A percentile compares a stretch with the other conserved stretches of the same genome.
These are phyloP conservation scores for Corrigiola litoralis DNA, from an alignment of 179 eudicot species.

Conservation along the genomic window DNA sequence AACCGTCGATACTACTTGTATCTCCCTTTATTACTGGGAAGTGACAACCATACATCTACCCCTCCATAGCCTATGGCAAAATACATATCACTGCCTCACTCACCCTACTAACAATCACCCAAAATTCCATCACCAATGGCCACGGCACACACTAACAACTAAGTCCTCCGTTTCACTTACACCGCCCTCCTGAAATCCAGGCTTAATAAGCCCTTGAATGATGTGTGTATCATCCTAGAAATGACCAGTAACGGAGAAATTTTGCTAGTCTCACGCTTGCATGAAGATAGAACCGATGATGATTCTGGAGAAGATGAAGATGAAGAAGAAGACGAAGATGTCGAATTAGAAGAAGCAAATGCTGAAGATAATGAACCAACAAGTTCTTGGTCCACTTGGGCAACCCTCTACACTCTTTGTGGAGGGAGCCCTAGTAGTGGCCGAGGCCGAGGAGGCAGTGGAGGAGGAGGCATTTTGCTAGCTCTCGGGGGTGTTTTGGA, in stretches of 20 bases:
- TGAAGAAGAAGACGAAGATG: neutral
- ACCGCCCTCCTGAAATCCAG: too few species aligned
- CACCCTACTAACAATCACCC: too few species aligned
- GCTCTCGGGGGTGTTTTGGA: constrained; percentile 38
- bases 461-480: neutral
- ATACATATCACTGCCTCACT: too few species aligned
- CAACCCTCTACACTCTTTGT: constrained; percentile 6
- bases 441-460: constrained; percentile 1
- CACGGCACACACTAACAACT: too few species aligned
- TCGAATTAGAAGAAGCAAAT: neutral
- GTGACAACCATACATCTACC: too few species aligned
- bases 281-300: neutral
- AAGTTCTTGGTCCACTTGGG: constrained; percentile 6
- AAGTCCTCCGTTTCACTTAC: too few species aligned
- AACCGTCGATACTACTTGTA: too few species aligned
- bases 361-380: neutral
- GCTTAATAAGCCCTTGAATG: too few species aligned
- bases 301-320: constrained; percentile 4
- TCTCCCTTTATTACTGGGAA: too few species aligned
- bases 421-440: constrained; percentile 12
- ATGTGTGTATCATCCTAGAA: neutral
- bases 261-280: constrained; percentile 11
- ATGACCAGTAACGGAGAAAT: constrained; percentile 23
- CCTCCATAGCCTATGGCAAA: too few species aligned
- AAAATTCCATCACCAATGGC: too few species aligned